A percentile compares a stretch with the other conserved stretches of the same genome.
Evolutionary conservation across 257 asterid genomes (phyloP).

Genomic region (Perilla frutescens): DNA sequence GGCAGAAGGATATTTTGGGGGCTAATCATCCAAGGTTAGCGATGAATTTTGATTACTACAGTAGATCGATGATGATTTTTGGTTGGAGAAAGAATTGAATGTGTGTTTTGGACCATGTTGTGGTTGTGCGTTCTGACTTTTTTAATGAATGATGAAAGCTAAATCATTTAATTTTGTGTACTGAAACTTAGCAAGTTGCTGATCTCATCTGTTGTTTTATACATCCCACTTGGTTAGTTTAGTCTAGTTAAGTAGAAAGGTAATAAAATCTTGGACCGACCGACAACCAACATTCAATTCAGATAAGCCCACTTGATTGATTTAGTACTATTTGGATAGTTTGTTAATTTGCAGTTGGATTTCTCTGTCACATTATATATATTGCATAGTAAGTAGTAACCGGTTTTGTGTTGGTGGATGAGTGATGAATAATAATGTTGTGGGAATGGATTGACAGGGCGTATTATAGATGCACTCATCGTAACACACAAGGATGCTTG

Average conservation of each 20-base stretch:
- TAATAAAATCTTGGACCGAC: slow-evolving; percentile 1
- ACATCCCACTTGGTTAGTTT: slow-evolving; percentile 23
- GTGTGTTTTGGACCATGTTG: slow-evolving; percentile 13
- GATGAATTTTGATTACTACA: not conserved
- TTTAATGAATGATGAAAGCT: not conserved
- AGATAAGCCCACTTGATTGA: slow-evolving; percentile 15
- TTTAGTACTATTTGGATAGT: not conserved
- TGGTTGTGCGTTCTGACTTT: not conserved
- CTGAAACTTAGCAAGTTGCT: slow-evolving; percentile 9
- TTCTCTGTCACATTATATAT: not conserved
- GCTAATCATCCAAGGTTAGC: slow-evolving; percentile 79
- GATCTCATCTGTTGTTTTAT: not conserved
- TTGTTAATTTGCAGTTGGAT: slow-evolving; percentile 6
- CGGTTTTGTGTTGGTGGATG: not conserved
- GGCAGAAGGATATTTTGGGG: slow-evolving; percentile 86
- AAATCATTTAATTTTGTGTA: not conserved
- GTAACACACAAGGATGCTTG: slow-evolving; percentile 72
- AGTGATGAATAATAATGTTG: not conserved
- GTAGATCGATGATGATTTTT: not conserved
- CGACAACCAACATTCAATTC: slow-evolving; percentile 2
- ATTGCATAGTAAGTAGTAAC: no score
- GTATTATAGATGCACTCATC: slow-evolving; percentile 85
- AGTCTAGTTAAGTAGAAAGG: no score
- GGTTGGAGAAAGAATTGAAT: not conserved
- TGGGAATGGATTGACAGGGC: slow-evolving; percentile 52